A percentile compares a stretch with the other conserved stretches of the same genome.
These are phyloP conservation scores for Phytophthora cactorum DNA, from an alignment of 352 stramenopile genomes.

Conservation along the genomic window DNA sequence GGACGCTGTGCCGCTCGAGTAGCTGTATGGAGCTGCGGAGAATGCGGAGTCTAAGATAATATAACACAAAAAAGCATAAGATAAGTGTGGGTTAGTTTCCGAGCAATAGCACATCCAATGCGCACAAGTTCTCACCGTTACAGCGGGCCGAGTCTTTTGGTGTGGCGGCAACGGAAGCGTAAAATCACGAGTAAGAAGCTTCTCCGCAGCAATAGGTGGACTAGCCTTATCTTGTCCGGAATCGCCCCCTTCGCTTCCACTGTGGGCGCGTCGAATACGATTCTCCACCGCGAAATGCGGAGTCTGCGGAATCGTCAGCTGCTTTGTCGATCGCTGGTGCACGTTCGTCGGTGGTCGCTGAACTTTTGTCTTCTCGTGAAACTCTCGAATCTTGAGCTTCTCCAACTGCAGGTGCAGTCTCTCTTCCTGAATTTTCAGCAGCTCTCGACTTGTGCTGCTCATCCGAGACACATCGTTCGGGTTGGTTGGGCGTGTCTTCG, in stretches of 20 bases:
- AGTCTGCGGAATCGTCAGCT: conserved; percentile 80
- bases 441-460: conserved; percentile 79
- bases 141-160: conserved; percentile 27
- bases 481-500: conserved; percentile 37
- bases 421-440: conserved; percentile 83
- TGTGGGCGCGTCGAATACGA: conserved; percentile 50
- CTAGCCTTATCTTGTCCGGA: conserved; percentile 24
- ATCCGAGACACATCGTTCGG: conserved; percentile 58
- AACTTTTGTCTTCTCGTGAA: conserved; percentile 74
- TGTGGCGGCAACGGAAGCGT: conserved; percentile 31
- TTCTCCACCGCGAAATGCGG: conserved; percentile 69
- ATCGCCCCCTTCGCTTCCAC: conserved; percentile 27
- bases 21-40: conserved; percentile 54
- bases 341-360: conserved; percentile 72
- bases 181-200: conserved; percentile 48
- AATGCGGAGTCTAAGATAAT: conserved; percentile 23
- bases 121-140: conserved; percentile 30
- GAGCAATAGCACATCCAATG: neutral
- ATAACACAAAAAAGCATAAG: neutral
- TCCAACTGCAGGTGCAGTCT: conserved; percentile 69
- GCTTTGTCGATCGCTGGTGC: conserved; percentile 79
- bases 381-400: conserved; percentile 78
- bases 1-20: conserved; percentile 42
- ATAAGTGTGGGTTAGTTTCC: conserved; percentile 4
- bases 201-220: conserved; percentile 42